Evolutionary conservation across 169 alveolate genomes (phyloP), one percentile per base, ranked within the genome.

Genomic region (Cryptosporidium viatorum): DNA sequence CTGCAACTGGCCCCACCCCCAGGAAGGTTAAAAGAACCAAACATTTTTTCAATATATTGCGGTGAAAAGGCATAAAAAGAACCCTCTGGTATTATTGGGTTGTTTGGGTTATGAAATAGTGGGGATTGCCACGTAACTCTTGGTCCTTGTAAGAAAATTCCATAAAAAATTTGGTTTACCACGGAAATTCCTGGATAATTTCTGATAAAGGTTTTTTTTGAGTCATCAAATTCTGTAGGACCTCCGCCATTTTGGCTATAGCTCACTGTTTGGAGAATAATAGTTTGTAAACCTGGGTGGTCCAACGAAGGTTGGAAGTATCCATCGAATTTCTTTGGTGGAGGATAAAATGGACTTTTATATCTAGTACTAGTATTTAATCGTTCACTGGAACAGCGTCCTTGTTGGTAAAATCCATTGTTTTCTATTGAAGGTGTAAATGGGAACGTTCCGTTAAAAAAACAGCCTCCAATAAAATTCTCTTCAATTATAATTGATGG

Each of bases 1-100:
- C 89, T 80, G 45, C 89, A 80, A 29, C 89, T 65, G 69, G 75
- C 69, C 23, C 89, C 89, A 41, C 80, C 89, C 9, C 89, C 89
- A 8, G 68, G 75, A n/a, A 29, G n/a, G 59, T 48, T 80, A 62
- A 35, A 80, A 8, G 75, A 62, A 29, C 89, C 89, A 41, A 31
- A 80, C 67, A 80, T 62, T 39, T 65, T 80, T 37, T 80, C 75
- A 41, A 80, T 43, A 41, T 80, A 80, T 37, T 80, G 89, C 10
- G 59, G 89, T 2, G 89, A 80, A 43, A 80, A n/a, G 9, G 89
- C 89, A 65, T 80, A 80, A 65, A 80, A 80, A 41, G 89, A 80
- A 3, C 89, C 89, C 29, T 65, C 52, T 3, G 89, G 80, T 16
- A 37, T 45, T 43, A 80, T 9, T 18, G 89, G 65, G 16, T 80